Conservation (phyloP, 176 grass and related monocot genomes). For the Puccinellia tenuiflora region DNA sequence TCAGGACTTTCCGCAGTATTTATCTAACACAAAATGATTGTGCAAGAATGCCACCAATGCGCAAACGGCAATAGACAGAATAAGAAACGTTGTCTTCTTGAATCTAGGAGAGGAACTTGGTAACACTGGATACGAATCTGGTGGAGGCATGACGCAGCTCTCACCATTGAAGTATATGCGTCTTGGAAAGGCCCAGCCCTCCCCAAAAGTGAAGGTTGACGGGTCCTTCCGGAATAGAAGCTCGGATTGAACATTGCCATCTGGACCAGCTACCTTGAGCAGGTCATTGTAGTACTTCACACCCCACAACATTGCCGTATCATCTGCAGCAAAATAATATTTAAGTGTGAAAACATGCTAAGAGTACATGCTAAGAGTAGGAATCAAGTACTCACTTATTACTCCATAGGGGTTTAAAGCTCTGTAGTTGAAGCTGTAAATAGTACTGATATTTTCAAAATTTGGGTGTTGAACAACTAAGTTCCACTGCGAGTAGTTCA, state of each 20-base stretch:
- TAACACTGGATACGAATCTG: slow-evolving; percentile 59
- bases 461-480: slow-evolving; percentile 64
- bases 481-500: slow-evolving; percentile 83
- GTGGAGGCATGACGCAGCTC: slow-evolving; percentile 67
- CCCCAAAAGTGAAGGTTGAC: slow-evolving; percentile 39
- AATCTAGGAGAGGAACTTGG: slow-evolving; percentile 33
- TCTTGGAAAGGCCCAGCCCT: slow-evolving; percentile 73
- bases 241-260: slow-evolving; percentile 70
- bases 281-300: slow-evolving; percentile 76
- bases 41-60: slow-evolving; percentile 25
- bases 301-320: slow-evolving; percentile 75
- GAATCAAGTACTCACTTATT: slow-evolving; percentile 55
- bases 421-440: slow-evolving; percentile 78
- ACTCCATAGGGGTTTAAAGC: slow-evolving; percentile 47
- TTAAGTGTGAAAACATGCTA: background rate
- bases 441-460: slow-evolving; percentile 56
- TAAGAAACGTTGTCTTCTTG: slow-evolving; percentile 7
- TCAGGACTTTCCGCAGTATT: slow-evolving; percentile 3
- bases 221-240: slow-evolving; percentile 57
- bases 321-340: slow-evolving; percentile 38
- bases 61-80: slow-evolving; percentile 19
- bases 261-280: slow-evolving; percentile 48
- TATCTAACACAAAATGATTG: slow-evolving; percentile 17
- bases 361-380: background rate
- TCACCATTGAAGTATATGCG: slow-evolving; percentile 78